Evolutionary conservation across 108 stramenopile genomes (phyloP).

Genomic region (Nitzschia inconspicua): DNA sequence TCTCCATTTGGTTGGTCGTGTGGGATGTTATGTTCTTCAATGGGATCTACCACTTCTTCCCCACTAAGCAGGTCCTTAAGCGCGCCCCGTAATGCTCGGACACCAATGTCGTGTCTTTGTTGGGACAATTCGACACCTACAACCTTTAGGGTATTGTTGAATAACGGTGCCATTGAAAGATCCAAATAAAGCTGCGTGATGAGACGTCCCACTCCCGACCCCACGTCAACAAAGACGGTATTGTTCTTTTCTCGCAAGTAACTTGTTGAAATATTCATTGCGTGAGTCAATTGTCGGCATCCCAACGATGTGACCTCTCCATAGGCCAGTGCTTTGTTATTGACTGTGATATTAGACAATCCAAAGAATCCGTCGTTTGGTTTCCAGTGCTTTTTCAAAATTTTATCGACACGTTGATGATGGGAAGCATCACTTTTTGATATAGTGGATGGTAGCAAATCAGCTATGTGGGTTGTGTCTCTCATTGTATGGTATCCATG

Average conservation of each 20-base stretch:
- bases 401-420: conserved; percentile 3
- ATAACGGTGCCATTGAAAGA: no score
- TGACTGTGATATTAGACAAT: neutral
- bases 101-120: conserved; percentile 14
- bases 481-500: neutral
- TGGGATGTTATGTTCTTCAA: no score
- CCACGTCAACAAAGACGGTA: neutral
- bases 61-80: neutral
- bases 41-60: neutral
- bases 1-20: no score
- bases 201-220: neutral
- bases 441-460: conserved; percentile 1
- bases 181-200: conserved; percentile 3
- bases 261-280: conserved; percentile 4
- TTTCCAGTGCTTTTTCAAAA: conserved; percentile 1
- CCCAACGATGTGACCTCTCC: conserved; percentile 8
- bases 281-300: neutral
- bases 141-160: neutral
- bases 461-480: conserved; percentile 8
- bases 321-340: neutral
- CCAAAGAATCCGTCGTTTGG: conserved; percentile 5
- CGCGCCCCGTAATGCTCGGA: neutral
- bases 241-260: neutral
- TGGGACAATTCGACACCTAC: conserved; percentile 19
- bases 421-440: neutral